These are phyloP conservation scores for Parascedosporium putredinis DNA, from an alignment of 2,329 filamentous ascomycete genomes.

Conservation along the genomic window DNA sequence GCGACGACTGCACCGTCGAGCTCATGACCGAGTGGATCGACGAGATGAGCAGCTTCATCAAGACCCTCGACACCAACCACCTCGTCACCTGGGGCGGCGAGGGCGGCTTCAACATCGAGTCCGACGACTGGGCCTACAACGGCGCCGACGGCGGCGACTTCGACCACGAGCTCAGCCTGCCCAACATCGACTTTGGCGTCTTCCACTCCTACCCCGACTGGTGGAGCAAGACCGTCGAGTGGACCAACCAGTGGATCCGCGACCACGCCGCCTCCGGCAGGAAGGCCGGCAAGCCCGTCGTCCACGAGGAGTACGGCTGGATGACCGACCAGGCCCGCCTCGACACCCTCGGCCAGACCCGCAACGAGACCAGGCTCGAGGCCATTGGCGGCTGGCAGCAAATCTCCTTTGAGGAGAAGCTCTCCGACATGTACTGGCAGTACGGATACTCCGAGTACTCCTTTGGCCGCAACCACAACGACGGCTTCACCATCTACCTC, in stretches of 20 bases:
- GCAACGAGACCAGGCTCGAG: conserved; percentile 31
- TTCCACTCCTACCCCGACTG: conserved; percentile 48
- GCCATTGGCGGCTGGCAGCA: conserved; percentile 40
- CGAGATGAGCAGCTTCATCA: conserved; percentile 45
- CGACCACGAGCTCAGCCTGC: conserved; percentile 34
- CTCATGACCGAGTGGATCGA: conserved; percentile 37
- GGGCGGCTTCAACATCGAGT: conserved; percentile 41
- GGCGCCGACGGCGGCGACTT: conserved; percentile 42
- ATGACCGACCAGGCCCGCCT: conserved; percentile 36
- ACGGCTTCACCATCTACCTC: conserved; percentile 46
- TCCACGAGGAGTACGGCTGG: conserved; percentile 47
- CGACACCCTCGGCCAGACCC: conserved; percentile 31
- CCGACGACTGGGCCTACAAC: conserved; percentile 34
- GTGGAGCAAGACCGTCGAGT: conserved; percentile 41
- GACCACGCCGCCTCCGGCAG: conserved; percentile 37
- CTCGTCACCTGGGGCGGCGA: conserved; percentile 47
- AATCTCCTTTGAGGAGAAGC: conserved; percentile 33
- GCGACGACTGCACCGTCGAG: conserved; percentile 27
- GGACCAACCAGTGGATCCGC: conserved; percentile 43
- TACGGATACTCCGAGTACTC: conserved; percentile 40
- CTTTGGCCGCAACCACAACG: conserved; percentile 42
- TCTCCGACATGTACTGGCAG: conserved; percentile 47
- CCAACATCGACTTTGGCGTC: conserved; percentile 41
- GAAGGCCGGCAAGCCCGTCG: conserved; percentile 37
- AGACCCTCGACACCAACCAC: conserved; percentile 38